Conservation (phyloP, 306 rosid species). For the Lagenaria siceraria region DNA sequence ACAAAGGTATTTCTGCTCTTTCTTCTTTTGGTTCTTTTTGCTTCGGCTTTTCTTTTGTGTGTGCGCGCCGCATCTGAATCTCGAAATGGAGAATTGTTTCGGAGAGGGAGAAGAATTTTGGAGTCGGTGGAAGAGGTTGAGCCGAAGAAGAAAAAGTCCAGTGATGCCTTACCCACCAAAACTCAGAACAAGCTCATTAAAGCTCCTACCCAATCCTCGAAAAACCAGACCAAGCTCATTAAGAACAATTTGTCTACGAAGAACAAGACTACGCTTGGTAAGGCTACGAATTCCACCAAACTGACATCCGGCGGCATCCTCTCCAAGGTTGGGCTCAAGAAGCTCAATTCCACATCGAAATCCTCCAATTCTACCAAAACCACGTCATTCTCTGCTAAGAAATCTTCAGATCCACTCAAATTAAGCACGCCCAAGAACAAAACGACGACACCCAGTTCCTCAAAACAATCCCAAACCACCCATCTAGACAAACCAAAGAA, state of each 20-base stretch:
- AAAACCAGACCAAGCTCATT: slow-evolving; percentile 45
- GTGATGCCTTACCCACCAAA: slow-evolving; percentile 14
- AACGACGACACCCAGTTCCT: slow-evolving; percentile 41
- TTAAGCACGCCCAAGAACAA: slow-evolving; percentile 36
- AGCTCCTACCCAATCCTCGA: slow-evolving; percentile 22
- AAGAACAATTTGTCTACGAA: slow-evolving; percentile 7
- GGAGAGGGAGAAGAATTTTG: slow-evolving; percentile 29
- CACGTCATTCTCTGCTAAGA: slow-evolving; percentile 21
- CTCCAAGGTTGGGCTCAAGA: slow-evolving; percentile 27
- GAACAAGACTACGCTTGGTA: slow-evolving; percentile 16
- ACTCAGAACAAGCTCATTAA: slow-evolving; percentile 47
- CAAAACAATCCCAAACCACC: slow-evolving; percentile 17
- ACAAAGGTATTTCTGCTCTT: slow-evolving; percentile 27
- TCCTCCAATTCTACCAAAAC: slow-evolving; percentile 27
- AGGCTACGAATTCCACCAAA: slow-evolving; percentile 10
- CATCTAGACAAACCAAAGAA: neutral
- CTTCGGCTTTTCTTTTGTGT: slow-evolving; percentile 16
- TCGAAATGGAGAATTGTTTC: slow-evolving; percentile 10
- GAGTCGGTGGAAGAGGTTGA: slow-evolving; percentile 9
- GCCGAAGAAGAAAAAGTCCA: slow-evolving; percentile 32
- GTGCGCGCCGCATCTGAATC: slow-evolving; percentile 26
- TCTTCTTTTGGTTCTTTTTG: slow-evolving; percentile 13
- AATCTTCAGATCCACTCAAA: slow-evolving; percentile 37
- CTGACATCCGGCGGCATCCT: neutral
- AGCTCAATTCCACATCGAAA: slow-evolving; percentile 51